Base-by-base conservation (phyloP, 306 rosid species). In the Cucumis hystrix region DNA sequence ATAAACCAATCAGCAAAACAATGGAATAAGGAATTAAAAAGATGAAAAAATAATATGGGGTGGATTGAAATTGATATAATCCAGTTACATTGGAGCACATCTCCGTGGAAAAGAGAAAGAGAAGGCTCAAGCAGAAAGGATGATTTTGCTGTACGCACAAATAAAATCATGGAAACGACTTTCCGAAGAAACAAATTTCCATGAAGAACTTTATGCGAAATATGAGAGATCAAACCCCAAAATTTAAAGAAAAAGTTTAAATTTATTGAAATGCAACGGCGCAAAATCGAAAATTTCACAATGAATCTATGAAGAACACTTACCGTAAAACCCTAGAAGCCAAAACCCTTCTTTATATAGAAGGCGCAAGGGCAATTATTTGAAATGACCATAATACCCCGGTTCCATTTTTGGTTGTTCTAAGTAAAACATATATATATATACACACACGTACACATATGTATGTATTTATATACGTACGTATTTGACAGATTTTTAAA, bases 121-220 rank as follows among this genome's bases (percentile, higher is more conserved):
- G 93, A 87, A 76, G 84, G 77, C 93, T 93, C 93, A 93, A 93
- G 97, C 96, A 93, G 93, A 93, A 64, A 79, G 97, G 97, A 80
- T 80, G 10, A 0, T 78, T 64, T 88, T 68, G 54, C 37, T 91
- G 20, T 89, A 74, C 79, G 92, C 97, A 91, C 92, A 87, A 5
- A 93, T 88, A 91, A 88, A 91, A 93, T 87, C 97, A 82, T 83
- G 84, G 80, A 85, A 88, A 77, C 81, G 33, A 81, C 43, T 54
- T 78, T 35, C 69, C 41, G n/a, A 15, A 13, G 23, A 81, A 86
- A 9, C 7, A 49, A 69, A 76, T 74, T 83, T 79, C 89, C 87
- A 88, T 67, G 97, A 91, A 89, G 98, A 91, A 78, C 92, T 84
- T 23, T 56, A 89, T 86, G 93, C 97, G 70, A 55, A 55, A 80